phyloP scores from a whole-genome alignment of 192 early-diverging fungal genomes.

The Umbelopsis isabellina region DNA sequence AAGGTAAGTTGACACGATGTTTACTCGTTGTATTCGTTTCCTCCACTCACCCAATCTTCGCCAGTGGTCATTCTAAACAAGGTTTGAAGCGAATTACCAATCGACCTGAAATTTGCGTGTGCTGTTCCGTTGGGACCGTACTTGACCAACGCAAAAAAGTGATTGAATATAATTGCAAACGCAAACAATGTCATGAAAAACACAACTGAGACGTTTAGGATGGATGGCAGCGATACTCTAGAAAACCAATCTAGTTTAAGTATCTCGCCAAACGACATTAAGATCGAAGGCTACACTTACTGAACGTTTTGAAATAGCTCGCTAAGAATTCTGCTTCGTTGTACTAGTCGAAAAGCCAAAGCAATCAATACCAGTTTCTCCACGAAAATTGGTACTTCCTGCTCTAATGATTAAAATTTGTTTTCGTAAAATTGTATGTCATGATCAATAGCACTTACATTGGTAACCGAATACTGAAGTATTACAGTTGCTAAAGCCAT shows the following conservation, averaged over 20 bases:
- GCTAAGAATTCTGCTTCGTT: conserved; percentile 23
- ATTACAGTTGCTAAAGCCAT: not conserved
- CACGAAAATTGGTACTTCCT: not conserved
- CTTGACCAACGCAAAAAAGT: conserved; percentile 23
- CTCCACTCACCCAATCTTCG: conserved; percentile 34
- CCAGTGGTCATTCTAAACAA: conserved; percentile 36
- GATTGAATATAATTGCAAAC: conserved; percentile 33
- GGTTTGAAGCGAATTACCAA: conserved; percentile 14
- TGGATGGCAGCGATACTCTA: conserved; percentile 28
- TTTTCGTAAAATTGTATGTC: not conserved
- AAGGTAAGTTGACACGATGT: not conserved
- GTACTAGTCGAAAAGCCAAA: conserved; percentile 28
- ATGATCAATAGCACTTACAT: not conserved
- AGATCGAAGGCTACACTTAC: conserved; percentile 6
- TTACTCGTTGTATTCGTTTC: not conserved
- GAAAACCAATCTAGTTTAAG: not conserved
- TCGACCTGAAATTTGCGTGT: conserved; percentile 26
- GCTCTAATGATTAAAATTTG: not conserved
- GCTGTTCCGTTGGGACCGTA: conserved; percentile 28
- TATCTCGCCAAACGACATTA: not conserved
- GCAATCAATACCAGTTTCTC: conserved; percentile 18
- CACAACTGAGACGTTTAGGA: conserved; percentile 26
- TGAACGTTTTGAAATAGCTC: conserved; percentile 24
- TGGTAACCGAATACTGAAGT: not conserved
- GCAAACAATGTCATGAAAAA: conserved; percentile 21